Evolutionary conservation across 2,329 filamentous ascomycete species (phyloP), one percentile per base, ranked within the genome.

Genomic region (Aspergillus nomiae): DNA sequence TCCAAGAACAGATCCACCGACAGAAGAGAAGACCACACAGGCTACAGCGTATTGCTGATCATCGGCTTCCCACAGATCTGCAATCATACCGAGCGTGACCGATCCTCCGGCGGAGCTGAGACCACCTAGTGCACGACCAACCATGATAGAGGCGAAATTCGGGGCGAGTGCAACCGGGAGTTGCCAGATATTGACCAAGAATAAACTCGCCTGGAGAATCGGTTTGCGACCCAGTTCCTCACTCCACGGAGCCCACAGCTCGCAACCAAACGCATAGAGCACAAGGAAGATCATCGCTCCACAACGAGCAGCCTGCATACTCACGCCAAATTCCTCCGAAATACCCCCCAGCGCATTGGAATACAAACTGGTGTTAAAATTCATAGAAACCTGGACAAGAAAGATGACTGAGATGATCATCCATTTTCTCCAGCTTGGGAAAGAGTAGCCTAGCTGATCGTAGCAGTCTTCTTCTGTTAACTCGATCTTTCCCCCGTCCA

Each of bases 211-310:
- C 81, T 94, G 92, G 26, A 94, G 82, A 60, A 95, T 85, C 1
- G 89, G 89, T 81, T 88, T 90, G 56, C 92, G 87, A 24, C 92
- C 92, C 56, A 94, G 82, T 71, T 95, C 92, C 75, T 96, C 92
- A 53, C 87, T 91, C 90, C 92, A 95, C 0, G 92, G 92, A 0
- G 92, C 92, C 92, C 92, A 95, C 0, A 94, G 84, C 76, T 95
- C 92, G 75, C 92, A 95, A 41, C 92, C 92, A 74, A 95, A 94
- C 43, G 91, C 92, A 75, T 96, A 95, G 2, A 89, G 77, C 57
- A 95, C 84, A 45, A 96, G 79, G 79, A 94, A 95, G 65, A 93
- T 86, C 79, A 91, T 89, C 63, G 91, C 90, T 73, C 92, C 92
- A 61, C 87, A 85, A 60, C 91, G 86, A 5, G 89, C 91, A 4